Percentiles rank a stretch among this genome's conserved stretches.
These are phyloP conservation scores for Phytophthora colocasiae DNA, from an alignment of 352 stramenopile species.

Conservation along the genomic window DNA sequence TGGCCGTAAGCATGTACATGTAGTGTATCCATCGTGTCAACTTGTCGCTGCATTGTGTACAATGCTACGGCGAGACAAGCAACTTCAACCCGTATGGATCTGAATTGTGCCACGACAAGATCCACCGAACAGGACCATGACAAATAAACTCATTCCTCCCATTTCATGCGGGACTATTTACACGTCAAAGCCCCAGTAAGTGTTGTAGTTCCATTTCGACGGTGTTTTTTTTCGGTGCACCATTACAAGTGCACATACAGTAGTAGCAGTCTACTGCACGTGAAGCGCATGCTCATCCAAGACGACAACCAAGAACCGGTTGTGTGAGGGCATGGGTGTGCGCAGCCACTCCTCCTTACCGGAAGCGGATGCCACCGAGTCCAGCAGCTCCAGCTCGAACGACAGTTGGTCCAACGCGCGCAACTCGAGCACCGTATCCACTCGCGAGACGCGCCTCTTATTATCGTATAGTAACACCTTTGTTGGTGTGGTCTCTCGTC, in stretches of 20 bases:
- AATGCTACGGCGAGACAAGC: constrained; percentile 6
- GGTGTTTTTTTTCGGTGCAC: background rate
- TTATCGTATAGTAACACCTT: constrained; percentile 48
- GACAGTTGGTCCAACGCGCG: constrained; percentile 38
- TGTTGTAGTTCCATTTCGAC: constrained; percentile 10
- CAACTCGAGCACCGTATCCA: constrained; percentile 41
- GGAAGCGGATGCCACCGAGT: background rate
- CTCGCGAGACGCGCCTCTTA: constrained; percentile 49
- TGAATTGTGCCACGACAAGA: too few relatives aligned
- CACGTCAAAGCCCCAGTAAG: constrained; percentile 10
- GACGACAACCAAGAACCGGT: constrained; percentile 38
- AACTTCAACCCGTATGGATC: background rate
- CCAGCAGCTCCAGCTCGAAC: constrained; percentile 30
- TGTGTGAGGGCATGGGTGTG: constrained; percentile 39
- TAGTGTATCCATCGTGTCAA: constrained; percentile 25
- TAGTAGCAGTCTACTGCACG: background rate
- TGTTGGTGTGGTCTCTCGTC: constrained; percentile 33
- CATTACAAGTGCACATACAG: too few relatives aligned
- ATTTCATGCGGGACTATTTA: constrained; percentile 11
- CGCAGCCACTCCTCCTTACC: constrained; percentile 28
- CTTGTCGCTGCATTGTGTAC: background rate
- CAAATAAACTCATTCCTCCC: background rate
- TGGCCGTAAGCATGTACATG: constrained; percentile 10
- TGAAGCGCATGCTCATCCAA: constrained; percentile 34
- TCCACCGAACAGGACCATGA: too few relatives aligned